A percentile compares a stretch with the other conserved stretches of the same genome.
phyloP scores from a whole-genome alignment of 331 rosid genomes.

The Malus hybrid region DNA sequence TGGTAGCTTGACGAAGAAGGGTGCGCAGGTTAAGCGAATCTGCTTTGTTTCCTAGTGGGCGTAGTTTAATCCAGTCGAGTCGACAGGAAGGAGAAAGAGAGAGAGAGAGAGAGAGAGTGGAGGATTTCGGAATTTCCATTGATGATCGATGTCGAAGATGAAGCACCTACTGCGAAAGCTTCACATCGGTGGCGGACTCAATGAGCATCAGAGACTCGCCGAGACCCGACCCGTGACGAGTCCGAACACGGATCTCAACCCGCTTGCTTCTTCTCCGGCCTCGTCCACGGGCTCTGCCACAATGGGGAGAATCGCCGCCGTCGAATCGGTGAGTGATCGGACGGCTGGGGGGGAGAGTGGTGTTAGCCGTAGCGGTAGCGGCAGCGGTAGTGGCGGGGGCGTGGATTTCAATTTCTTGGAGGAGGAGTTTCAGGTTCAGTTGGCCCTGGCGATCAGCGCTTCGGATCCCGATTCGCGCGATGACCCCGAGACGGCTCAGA shows the following conservation, averaged over 20 bases:
- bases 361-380: conserved; percentile 6
- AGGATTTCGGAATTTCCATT: conserved; percentile 6
- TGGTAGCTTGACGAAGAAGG: conserved; percentile 49
- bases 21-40: conserved; percentile 56
- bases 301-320: conserved; percentile 35
- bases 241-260: conserved; percentile 19
- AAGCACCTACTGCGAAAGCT: conserved; percentile 91
- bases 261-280: conserved; percentile 37
- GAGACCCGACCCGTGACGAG: conserved; percentile 28
- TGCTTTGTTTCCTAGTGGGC: conserved; percentile 29
- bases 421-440: conserved; percentile 96
- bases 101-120: not conserved
- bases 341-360: conserved; percentile 9
- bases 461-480: conserved; percentile 74
- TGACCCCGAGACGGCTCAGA: conserved; percentile 89
- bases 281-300: conserved; percentile 19
- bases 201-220: conserved; percentile 47
- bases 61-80: conserved; percentile 20
- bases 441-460: conserved; percentile 94
- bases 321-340: conserved; percentile 47
- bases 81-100: not conserved
- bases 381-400: conserved; percentile 15
- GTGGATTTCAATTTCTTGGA: conserved; percentile 65
- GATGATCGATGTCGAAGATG: conserved; percentile 88
- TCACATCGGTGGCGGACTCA: conserved; percentile 89